phyloP scores from a whole-genome alignment of 2,329 filamentous ascomycete genomes.

The Eutypella sp. region DNA sequence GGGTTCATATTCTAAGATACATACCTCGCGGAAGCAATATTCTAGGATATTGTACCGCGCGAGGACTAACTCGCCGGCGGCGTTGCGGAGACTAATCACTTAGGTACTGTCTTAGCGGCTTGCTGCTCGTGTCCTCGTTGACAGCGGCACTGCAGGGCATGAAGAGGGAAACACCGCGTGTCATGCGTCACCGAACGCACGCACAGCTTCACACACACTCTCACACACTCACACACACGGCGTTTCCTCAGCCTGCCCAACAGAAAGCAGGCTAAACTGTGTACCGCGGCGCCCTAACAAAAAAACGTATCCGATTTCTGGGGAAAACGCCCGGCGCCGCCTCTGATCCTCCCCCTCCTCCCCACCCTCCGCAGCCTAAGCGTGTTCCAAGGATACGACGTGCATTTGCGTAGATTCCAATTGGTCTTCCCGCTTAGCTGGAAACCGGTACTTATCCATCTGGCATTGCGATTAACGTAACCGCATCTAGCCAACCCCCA shows the following conservation, averaged over 20 bases:
- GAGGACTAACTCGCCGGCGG: not conserved
- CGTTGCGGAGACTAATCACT: not conserved
- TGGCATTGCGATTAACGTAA: constrained; percentile 3
- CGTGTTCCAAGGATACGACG: not conserved
- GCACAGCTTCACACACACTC: no score
- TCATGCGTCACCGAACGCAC: not conserved
- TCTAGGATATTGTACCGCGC: no score
- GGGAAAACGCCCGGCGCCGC: not conserved
- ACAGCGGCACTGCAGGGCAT: not conserved
- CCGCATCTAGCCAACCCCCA: constrained; percentile 14
- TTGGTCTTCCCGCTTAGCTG: not conserved
- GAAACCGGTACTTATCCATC: not conserved
- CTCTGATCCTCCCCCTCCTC: not conserved
- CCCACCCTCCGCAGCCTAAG: not conserved
- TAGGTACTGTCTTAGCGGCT: not conserved
- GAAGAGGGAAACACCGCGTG: not conserved
- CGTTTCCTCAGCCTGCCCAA: not conserved
- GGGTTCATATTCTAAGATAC: no score
- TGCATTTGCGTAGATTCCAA: not conserved
- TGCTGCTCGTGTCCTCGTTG: not conserved
- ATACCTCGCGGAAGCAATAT: no score
- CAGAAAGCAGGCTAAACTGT: no score
- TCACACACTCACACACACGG: not conserved
- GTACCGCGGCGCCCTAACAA: no score
- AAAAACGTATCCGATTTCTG: constrained; percentile 1